Base-by-base conservation (phyloP, 2,329 filamentous ascomycete species). In the Diaporthe citrichinensis region DNA sequence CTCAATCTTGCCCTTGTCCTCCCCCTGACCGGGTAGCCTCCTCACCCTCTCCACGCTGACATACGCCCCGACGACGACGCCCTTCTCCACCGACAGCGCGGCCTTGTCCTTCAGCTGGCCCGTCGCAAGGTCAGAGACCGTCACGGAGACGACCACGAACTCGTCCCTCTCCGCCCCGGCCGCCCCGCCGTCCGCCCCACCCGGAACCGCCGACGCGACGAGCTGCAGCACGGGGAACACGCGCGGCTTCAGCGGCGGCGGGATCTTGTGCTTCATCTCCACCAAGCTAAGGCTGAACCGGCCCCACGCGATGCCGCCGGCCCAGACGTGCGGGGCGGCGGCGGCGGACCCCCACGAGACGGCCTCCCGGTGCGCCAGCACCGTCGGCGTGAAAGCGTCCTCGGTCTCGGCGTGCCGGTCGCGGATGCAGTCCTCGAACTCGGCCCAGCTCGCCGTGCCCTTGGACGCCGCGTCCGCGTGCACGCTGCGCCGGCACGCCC, bases 211-310 rank as follows among this genome's bases (percentile, higher is more conserved):
- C 15, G 86, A 85, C 53, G 91, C 90, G 73, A 93, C 84, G 7
- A 76, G 73, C 80, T 94, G 90, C 68, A 95, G 81, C 3, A 93
- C 90, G 23, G 92, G 88, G 78, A 95, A 95, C 3, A 90, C 88
- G 68, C 94, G 90, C 77, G 92, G 89, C 75, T 88, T 87, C 10
- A 95, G 85, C n/a, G 90, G 87, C 4, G 86, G 84, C 0, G 89
- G 89, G 71, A 95, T 87, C 61, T 86, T 86, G 81, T 95, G 93
- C 73, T 88, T 88, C 87, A 94, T 93, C 84, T 94, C 92, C 77
- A 89, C 88, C 31, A 94, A 84, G 78, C 81, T 80, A 25, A 92
- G 82, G 44, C 84, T 84, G 79, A 90, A 88, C 59, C 85, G 81
- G 1, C 79, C 83, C 89, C 89, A 92, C 31, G 74, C 80, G 71